phyloP scores from a whole-genome alignment of 2,329 filamentous ascomycete species.

The Acarospora socialis region DNA sequence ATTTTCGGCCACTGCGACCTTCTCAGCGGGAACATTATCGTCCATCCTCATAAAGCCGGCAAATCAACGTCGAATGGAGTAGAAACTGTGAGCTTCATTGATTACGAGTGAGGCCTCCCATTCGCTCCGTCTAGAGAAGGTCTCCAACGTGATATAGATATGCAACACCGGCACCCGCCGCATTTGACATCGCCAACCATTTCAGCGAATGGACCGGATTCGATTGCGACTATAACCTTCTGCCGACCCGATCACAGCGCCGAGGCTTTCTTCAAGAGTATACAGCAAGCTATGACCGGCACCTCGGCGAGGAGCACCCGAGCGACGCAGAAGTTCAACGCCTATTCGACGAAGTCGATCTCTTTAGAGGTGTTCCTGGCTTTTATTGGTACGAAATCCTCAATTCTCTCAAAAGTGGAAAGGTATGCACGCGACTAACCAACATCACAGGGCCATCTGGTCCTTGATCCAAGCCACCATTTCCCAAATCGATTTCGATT shows the following conservation, averaged over 20 bases:
- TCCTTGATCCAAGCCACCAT: constrained; percentile 87
- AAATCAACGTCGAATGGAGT: constrained; percentile 25
- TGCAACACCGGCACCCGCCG: constrained; percentile 80
- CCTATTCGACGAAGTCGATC: constrained; percentile 68
- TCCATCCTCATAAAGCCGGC: constrained; percentile 40
- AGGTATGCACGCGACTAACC: not conserved
- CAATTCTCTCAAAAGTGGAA: not conserved
- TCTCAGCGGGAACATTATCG: constrained; percentile 90
- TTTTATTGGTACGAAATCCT: constrained; percentile 48
- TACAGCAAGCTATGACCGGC: constrained; percentile 55
- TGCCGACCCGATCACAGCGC: constrained; percentile 66
- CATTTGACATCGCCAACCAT: constrained; percentile 95
- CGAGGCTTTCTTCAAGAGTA: constrained; percentile 75
- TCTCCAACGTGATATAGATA: too few relatives aligned
- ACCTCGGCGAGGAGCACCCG: constrained; percentile 32
- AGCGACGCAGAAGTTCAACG: constrained; percentile 50
- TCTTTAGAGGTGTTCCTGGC: constrained; percentile 77
- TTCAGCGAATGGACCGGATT: constrained; percentile 98
- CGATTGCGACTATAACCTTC: constrained; percentile 74
- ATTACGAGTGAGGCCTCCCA: too few relatives aligned
- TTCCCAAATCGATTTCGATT: constrained; percentile 93
- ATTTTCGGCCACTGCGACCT: constrained; percentile 94
- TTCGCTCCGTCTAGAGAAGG: too few relatives aligned
- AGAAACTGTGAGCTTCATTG: constrained; percentile 68
- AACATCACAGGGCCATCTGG: constrained; percentile 72